Evolutionary conservation across 2,329 filamentous ascomycete species (phyloP), one percentile per base, ranked within the genome.

Genomic region (Cordyceps cateniannulata): DNA sequence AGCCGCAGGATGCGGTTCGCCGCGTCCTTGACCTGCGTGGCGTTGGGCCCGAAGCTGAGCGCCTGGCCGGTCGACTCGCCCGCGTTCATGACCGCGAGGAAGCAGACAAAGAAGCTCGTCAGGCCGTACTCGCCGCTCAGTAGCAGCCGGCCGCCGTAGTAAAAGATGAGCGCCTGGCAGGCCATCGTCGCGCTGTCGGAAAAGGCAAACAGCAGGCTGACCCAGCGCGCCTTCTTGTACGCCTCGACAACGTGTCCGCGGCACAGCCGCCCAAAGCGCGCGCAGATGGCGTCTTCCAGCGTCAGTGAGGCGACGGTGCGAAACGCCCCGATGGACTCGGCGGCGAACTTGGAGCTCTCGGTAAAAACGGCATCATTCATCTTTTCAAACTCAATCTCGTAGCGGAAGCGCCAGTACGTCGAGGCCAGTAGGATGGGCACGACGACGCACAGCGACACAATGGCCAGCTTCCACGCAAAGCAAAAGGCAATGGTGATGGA

Each of bases 391-490:
- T 86, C 76, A n/a, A 85, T 71, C 70, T 89, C 86, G 65, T 83
- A 83, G 63, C 74, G 78, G 65, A 84, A 73, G 1, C 82, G 78
- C 70, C 77, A 81, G 66, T 77, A 85, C 0, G 77, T 78, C 0
- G 79, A 76, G 5, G 70, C 59, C 3, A 84, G 64, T 49, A 78
- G 75, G 24, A 85, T 68, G 0, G 82, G 82, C 59, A 83, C 71
- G 6, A 82, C 81, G 9, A 88, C 83, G 65, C 85, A 88, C 9
- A 85, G 75, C 0, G 83, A 81, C 0, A 93, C 85, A 0, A 91
- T 74, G 0, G 86, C 84, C 9, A 93, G 77, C 70, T 91, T 93
- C 90, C 90, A 93, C 1, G 87, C 87, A 69, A 88, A 91, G 4
- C 81, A 77, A 66, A 90, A 91, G 1, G 87, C 80, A 56, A 93